phyloP scores from a whole-genome alignment of 345 rosid genomes.

The Melaleuca alternifolia region DNA sequence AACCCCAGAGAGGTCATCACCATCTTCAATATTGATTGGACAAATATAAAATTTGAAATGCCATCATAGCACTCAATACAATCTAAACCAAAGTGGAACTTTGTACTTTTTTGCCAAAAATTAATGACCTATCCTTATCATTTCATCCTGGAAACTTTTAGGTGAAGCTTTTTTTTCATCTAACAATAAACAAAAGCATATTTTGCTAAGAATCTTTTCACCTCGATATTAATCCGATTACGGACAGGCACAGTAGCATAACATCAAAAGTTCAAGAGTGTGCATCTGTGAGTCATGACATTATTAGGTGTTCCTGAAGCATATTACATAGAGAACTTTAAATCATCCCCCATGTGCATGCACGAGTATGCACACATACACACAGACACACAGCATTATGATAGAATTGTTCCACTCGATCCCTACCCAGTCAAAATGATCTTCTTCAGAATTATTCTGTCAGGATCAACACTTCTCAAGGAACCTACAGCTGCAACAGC shows the following conservation, averaged over 20 bases:
- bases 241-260: neutral
- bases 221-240: neutral
- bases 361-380: neutral
- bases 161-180: neutral
- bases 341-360: neutral
- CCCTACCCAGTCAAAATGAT: constrained; percentile 86
- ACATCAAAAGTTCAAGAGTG: neutral
- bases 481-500: constrained; percentile 87
- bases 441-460: constrained; percentile 73
- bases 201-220: neutral
- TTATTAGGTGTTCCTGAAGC: neutral
- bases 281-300: neutral
- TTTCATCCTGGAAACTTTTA: neutral
- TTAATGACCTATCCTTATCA: neutral
- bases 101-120: neutral
- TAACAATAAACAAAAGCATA: neutral
- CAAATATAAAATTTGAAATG: neutral
- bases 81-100: neutral
- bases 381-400: neutral
- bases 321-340: neutral
- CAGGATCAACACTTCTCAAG: constrained; percentile 71
- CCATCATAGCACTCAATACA: neutral
- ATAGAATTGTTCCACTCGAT: neutral
- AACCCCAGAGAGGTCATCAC: neutral
- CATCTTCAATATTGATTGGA: neutral